A percentile compares a stretch with the other conserved stretches of the same genome.
These are phyloP conservation scores for Penicillium maclennaniae DNA, from an alignment of 495 filamentous ascomycete genomes.

Conservation along the genomic window DNA sequence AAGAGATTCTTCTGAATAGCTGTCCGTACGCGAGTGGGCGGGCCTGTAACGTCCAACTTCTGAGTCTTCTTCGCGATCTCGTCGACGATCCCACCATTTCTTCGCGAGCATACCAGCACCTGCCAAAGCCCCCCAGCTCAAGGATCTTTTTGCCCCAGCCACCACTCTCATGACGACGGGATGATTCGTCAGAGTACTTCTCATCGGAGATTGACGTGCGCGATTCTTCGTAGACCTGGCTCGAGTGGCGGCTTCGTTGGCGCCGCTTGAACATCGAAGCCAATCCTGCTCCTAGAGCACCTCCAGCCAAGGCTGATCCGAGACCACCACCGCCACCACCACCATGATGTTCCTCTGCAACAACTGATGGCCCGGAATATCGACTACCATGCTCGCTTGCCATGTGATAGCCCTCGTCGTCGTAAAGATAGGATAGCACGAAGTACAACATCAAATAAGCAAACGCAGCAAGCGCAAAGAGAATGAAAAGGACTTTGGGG, in stretches of 20 bases:
- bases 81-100: constrained; percentile 58
- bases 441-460: constrained; percentile 67
- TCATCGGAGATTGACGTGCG: constrained; percentile 56
- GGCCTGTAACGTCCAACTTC: constrained; percentile 49
- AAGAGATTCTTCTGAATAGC: constrained; percentile 41
- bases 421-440: constrained; percentile 63
- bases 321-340: constrained; percentile 24
- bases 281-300: constrained; percentile 59
- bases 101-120: constrained; percentile 64
- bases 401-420: constrained; percentile 43
- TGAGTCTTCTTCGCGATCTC: constrained; percentile 51
- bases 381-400: constrained; percentile 55
- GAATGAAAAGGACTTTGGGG: constrained; percentile 75
- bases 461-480: constrained; percentile 72
- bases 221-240: constrained; percentile 38
- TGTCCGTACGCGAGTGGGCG: constrained; percentile 40
- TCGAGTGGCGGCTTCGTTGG: constrained; percentile 29
- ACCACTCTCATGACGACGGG: constrained; percentile 22
- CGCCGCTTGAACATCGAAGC: constrained; percentile 54
- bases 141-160: constrained; percentile 64
- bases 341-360: constrained; percentile 31
- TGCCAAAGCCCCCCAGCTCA: constrained; percentile 60
- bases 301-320: constrained; percentile 41
- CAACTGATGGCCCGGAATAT: constrained; percentile 37
- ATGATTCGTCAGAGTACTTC: constrained; percentile 52